Evolutionary conservation across 1,139 yeast species (phyloP).

Genomic region (Candida freyschussii): DNA sequence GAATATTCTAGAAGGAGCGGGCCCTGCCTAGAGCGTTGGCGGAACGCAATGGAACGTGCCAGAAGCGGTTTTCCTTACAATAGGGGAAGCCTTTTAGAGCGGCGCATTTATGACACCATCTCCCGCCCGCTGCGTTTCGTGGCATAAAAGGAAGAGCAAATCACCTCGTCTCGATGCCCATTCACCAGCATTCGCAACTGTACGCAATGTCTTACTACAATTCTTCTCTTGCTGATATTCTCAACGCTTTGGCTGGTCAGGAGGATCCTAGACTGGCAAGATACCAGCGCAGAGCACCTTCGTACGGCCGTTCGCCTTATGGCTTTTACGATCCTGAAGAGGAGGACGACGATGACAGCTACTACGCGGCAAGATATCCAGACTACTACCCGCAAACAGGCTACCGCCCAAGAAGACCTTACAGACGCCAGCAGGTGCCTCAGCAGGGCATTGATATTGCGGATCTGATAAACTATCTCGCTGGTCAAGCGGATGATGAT

Average conservation of each 20-base stretch:
- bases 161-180: too few relatives aligned
- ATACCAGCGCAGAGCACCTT: conserved; percentile 10
- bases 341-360: conserved; percentile 18
- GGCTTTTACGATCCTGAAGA: conserved; percentile 12
- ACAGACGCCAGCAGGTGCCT: conserved; percentile 11
- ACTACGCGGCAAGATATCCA: conserved; percentile 15
- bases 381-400: conserved; percentile 14
- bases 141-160: too few relatives aligned
- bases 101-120: too few relatives aligned
- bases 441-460: conserved; percentile 6
- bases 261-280: conserved; percentile 7
- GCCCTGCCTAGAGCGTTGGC: too few relatives aligned
- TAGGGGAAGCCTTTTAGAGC: too few relatives aligned
- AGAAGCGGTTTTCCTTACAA: too few relatives aligned
- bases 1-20: too few relatives aligned
- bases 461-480: conserved; percentile 10
- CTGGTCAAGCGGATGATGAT: conserved; percentile 5
- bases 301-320: conserved; percentile 9
- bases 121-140: too few relatives aligned
- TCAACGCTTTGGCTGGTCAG: conserved; percentile 15
- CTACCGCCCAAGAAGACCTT: conserved; percentile 8
- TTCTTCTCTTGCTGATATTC: conserved; percentile 18
- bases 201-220: conserved; percentile 21
- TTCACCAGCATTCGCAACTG: too few relatives aligned
- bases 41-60: too few relatives aligned